Percentiles rank a stretch among this genome's conserved stretches.
phyloP scores from a whole-genome alignment of 2,329 filamentous ascomycete species.

The Scedosporium boydii region DNA sequence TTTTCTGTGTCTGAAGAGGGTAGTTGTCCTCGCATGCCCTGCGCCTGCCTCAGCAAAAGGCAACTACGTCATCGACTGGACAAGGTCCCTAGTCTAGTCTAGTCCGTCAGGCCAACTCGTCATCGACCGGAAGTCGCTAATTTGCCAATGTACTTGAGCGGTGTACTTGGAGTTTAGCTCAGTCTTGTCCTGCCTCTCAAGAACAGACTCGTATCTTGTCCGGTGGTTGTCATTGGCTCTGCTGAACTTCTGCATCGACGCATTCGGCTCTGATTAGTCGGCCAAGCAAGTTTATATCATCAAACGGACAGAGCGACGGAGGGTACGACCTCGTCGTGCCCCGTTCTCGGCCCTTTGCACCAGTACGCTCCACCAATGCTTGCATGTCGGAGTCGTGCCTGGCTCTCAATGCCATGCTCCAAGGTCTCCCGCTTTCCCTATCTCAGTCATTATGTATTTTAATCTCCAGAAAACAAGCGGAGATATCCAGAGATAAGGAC shows the following conservation, averaged over 20 bases:
- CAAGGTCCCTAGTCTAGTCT: not conserved
- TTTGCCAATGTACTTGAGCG: not conserved
- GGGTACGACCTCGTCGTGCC: not conserved
- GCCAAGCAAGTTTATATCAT: not conserved
- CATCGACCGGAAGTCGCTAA: not conserved
- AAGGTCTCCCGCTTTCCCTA: slow-evolving; percentile 11
- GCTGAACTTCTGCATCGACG: not conserved
- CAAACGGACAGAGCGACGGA: not conserved
- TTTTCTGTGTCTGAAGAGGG: not conserved
- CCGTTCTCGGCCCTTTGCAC: not conserved
- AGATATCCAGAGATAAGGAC: slow-evolving; percentile 21
- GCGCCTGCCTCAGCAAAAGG: not conserved
- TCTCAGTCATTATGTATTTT: slow-evolving; percentile 30
- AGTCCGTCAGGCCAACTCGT: not conserved
- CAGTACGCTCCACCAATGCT: too few relatives aligned
- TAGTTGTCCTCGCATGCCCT: not conserved
- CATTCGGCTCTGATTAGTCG: not conserved
- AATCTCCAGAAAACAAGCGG: slow-evolving; percentile 16
- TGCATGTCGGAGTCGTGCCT: slow-evolving; percentile 6
- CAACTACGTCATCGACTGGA: not conserved
- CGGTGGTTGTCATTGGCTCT: not conserved
- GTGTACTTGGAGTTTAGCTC: not conserved
- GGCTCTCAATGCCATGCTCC: slow-evolving; percentile 8
- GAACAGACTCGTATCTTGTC: not conserved
- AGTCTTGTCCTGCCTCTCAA: not conserved